phyloP scores from a whole-genome alignment of 257 asterid species.

The Solanum virginianum region DNA sequence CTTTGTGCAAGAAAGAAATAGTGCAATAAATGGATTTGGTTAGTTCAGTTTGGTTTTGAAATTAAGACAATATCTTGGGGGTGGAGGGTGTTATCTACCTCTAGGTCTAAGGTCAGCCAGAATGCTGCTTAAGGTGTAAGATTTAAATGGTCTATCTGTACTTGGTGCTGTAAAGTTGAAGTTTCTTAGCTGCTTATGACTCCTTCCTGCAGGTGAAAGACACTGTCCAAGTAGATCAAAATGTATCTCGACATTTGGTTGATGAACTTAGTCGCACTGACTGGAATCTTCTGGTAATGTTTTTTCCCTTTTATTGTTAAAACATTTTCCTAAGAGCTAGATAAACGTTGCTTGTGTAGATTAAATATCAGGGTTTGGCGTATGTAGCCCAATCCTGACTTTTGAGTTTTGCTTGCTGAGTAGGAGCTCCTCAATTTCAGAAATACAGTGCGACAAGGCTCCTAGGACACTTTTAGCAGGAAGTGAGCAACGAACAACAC shows the following conservation, averaged over 20 bases:
- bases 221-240: slow-evolving; percentile 85
- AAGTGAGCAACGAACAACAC: not conserved
- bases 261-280: slow-evolving; percentile 47
- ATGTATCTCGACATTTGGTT: slow-evolving; percentile 72
- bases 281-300: slow-evolving; percentile 75
- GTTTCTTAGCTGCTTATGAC: not conserved
- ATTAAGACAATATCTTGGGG: not conserved
- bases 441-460: not conserved
- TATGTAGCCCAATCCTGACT: not conserved
- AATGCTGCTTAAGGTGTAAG: not conserved
- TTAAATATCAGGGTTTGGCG: not conserved
- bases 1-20: not conserved
- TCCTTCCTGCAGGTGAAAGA: slow-evolving; percentile 65
- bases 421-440: not conserved
- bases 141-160: not conserved
- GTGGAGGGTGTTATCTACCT: not conserved
- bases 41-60: not conserved
- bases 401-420: not conserved
- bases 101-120: not conserved
- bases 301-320: not conserved
- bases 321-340: not conserved
- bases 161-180: not conserved
- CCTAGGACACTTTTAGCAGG: not conserved
- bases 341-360: not conserved
- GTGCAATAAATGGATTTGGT: not conserved